Conservation (phyloP, 352 stramenopile genomes). For the Pythium pectinolyticum region DNA sequence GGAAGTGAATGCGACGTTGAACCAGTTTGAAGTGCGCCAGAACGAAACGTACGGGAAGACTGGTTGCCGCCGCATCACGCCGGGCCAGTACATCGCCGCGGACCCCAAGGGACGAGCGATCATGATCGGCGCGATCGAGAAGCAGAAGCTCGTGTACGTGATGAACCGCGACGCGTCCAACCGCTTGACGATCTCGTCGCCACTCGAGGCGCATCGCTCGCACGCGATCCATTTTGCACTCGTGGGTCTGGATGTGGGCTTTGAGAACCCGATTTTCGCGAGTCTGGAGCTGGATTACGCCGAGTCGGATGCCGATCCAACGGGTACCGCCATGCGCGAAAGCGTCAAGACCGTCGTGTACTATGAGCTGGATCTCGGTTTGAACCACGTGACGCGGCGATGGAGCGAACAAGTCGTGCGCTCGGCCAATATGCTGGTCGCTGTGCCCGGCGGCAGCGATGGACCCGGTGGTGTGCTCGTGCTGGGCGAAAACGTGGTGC, state of each 20-base stretch:
- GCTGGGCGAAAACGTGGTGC: conserved; percentile 94
- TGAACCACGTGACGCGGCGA: conserved; percentile 98
- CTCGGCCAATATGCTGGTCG: conserved; percentile 94
- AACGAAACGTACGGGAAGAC: conserved; percentile 97
- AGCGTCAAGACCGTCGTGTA: conserved; percentile 96
- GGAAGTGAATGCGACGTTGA: conserved; percentile 86
- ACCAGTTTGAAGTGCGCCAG: conserved; percentile 86
- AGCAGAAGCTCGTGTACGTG: conserved; percentile 99
- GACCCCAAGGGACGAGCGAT: conserved; percentile 97
- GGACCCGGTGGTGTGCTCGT: conserved; percentile 95
- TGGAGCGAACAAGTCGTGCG: conserved; percentile 90
- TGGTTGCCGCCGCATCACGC: conserved; percentile 95
- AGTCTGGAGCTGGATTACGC: conserved; percentile 96
- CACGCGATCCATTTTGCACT: conserved; percentile 94
- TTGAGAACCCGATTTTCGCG: conserved; percentile 99
- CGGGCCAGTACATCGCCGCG: conserved; percentile 96
- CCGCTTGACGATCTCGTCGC: conserved; percentile 96
- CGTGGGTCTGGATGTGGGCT: conserved; percentile 97
- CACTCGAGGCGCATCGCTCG: conserved; percentile 97
- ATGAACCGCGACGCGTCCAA: conserved; percentile 96
- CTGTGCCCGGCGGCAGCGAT: conserved; percentile 81
- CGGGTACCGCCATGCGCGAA: conserved; percentile 50
- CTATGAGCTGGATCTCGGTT: conserved; percentile 98
- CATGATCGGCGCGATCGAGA: conserved; percentile 96
- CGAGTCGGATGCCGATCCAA: conserved; percentile 83